Conservation (phyloP, 2,329 filamentous ascomycete species). For the Lasiodiplodia theobromae region DNA sequence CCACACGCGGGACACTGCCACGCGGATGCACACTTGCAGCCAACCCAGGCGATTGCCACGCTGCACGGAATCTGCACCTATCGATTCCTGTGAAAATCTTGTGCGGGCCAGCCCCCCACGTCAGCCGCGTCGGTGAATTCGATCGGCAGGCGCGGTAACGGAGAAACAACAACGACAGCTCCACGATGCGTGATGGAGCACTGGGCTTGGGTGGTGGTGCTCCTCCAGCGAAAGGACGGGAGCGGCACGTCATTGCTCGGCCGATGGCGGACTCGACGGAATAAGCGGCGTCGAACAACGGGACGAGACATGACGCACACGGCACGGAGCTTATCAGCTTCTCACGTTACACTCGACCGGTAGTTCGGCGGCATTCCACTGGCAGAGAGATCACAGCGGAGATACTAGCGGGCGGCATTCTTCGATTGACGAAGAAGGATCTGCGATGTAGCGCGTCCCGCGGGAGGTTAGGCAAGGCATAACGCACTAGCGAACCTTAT, state of each 20-base stretch:
- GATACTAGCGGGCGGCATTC: not conserved
- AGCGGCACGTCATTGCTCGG: too few relatives aligned
- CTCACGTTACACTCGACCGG: too few relatives aligned
- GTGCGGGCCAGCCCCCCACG: not conserved
- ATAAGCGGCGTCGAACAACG: too few relatives aligned
- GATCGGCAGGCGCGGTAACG: not conserved
- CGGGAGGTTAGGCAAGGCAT: not conserved
- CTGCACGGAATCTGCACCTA: not conserved
- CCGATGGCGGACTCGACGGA: too few relatives aligned
- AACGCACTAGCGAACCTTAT: not conserved
- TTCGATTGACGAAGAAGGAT: not conserved
- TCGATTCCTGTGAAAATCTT: not conserved
- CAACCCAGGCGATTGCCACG: not conserved
- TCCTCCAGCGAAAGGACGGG: too few relatives aligned
- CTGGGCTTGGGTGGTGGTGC: too few relatives aligned
- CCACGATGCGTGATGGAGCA: not conserved
- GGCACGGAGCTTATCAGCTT: too few relatives aligned
- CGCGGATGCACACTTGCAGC: not conserved
- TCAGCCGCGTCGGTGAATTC: not conserved
- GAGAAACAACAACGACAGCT: not conserved
- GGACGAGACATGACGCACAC: too few relatives aligned
- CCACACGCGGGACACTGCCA: not conserved
- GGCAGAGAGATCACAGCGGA: too few relatives aligned
- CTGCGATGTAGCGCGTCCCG: not conserved
- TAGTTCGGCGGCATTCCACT: too few relatives aligned